Base-by-base conservation (phyloP, 176 grass and related monocot species). In the Saccharum officinarum region DNA sequence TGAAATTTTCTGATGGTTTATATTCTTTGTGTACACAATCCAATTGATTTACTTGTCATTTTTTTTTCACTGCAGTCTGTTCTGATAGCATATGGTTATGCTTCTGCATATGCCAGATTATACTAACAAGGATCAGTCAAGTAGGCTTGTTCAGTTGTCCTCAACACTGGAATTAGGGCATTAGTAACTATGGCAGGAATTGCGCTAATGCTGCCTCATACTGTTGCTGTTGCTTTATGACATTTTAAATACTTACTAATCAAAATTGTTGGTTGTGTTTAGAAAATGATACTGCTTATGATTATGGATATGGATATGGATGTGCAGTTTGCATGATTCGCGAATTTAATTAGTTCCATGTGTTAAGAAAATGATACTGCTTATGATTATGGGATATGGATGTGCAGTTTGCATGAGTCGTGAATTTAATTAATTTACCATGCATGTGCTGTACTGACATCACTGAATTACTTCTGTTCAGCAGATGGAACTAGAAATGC, bases 401-500 rank as follows among this genome's bases (percentile, higher is more conserved):
- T 77, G 25, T 41, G 20, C 18, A 15, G 25, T n/a, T 10, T n/a
- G 20, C 49, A 62, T 75, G 50, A 64, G 31, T 25, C 39, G 28
- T 60, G 70, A 59, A 80, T 60, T 40, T 10, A 18, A 10, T 83
- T 5, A 31, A 20, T 45, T 80, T 76, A 63, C 74, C 75, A 45
- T 61, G 20, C 7, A 10, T 5, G 34, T 67, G 64, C 77, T 82
- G 15, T 72, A 65, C 18, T 69, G 70, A 9, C 6, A 26, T 57
- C 45, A 71, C 25, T 81, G 80, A 84, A 65, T 87, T 66, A 34
- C 17, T 75, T 45, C 18, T 86, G 38, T 89, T 76, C 66, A 99
- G 88, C 83, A 72, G 91, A 88, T 67, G 70, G 47, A 64, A 69
- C 72, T 80, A 85, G 55, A 81, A 70, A 62, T 55, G 22, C 57